Conservation (phyloP, 2,329 filamentous ascomycete species). For the Curvularia spicifera region DNA sequence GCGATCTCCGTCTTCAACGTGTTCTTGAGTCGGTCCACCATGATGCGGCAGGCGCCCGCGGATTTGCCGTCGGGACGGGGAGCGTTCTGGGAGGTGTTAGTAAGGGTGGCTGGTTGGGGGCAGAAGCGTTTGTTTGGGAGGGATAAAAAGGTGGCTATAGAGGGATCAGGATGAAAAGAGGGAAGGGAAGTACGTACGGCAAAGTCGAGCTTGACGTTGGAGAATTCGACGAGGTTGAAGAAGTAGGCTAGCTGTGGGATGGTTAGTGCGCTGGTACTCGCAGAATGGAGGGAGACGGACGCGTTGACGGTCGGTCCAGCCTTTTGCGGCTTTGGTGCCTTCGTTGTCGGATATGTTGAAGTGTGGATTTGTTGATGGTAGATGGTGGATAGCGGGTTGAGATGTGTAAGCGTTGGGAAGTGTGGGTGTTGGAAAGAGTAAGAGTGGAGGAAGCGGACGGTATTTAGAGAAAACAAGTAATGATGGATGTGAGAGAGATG, state of each 20-base stretch:
- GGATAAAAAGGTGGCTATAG: neutral
- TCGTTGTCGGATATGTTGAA: constrained; percentile 16
- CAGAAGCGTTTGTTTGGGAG: neutral
- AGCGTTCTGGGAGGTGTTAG: constrained; percentile 17
- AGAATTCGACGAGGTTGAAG: constrained; percentile 22
- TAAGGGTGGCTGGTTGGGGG: neutral
- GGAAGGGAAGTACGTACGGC: constrained; percentile 9
- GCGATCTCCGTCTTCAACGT: constrained; percentile 27
- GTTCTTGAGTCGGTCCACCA: constrained; percentile 27
- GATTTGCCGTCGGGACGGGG: constrained; percentile 27
- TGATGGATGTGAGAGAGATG: too few relatives aligned
- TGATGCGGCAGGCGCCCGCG: constrained; percentile 27
- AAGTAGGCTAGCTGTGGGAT: constrained; percentile 22
- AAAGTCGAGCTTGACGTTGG: constrained; percentile 25
- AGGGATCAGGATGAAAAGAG: neutral
- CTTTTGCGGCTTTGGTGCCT: constrained; percentile 4
- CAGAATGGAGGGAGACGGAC: constrained; percentile 9
- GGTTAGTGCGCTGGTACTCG: neutral
- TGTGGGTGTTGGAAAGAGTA: neutral
- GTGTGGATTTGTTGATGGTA: neutral
- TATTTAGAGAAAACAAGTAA: too few relatives aligned
- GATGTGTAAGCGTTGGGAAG: neutral
- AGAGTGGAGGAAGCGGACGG: neutral
- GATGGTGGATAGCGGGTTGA: too few relatives aligned
- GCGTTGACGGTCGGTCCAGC: constrained; percentile 28